Conservation (phyloP, 257 asterid genomes). For the Solanum tarapatanum region DNA sequence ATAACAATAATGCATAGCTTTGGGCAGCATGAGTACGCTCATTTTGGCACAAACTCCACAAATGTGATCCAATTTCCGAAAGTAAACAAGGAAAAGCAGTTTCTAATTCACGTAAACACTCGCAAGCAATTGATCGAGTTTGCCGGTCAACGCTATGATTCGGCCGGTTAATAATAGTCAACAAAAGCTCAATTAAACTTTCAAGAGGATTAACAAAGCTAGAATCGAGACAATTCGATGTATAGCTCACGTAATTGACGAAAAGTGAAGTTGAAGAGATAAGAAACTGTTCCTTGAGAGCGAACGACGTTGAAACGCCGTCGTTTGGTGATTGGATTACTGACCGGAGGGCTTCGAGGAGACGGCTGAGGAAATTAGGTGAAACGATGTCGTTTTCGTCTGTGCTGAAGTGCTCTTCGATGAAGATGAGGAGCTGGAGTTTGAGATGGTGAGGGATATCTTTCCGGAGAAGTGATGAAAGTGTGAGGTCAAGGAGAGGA, state of each 20-base stretch:
- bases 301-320: conserved; percentile 24
- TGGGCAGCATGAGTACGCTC: conserved; percentile 89
- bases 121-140: conserved; percentile 74
- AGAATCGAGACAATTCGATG: background rate
- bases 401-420: conserved; percentile 30
- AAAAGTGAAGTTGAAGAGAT: conserved; percentile 54
- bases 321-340: conserved; percentile 70
- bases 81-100: conserved; percentile 70
- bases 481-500: conserved; percentile 43
- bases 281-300: conserved; percentile 76
- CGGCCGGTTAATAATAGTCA: conserved; percentile 76
- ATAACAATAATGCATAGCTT: conserved; percentile 49
- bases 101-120: conserved; percentile 84
- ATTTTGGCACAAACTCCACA: conserved; percentile 69
- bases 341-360: conserved; percentile 54
- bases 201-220: conserved; percentile 11
- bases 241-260: conserved; percentile 12
- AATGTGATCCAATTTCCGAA: conserved; percentile 47
- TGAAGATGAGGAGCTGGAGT: conserved; percentile 59
- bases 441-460: conserved; percentile 55
- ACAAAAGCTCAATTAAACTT: conserved; percentile 58
- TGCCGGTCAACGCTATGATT: conserved; percentile 82
- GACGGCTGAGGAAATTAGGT: conserved; percentile 16
- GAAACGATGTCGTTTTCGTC: conserved; percentile 6
- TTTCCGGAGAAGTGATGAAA: conserved; percentile 58